These are phyloP conservation scores for Backusella tarrabulga DNA, from an alignment of 192 early-diverging fungal genomes.

Conservation along the genomic window DNA sequence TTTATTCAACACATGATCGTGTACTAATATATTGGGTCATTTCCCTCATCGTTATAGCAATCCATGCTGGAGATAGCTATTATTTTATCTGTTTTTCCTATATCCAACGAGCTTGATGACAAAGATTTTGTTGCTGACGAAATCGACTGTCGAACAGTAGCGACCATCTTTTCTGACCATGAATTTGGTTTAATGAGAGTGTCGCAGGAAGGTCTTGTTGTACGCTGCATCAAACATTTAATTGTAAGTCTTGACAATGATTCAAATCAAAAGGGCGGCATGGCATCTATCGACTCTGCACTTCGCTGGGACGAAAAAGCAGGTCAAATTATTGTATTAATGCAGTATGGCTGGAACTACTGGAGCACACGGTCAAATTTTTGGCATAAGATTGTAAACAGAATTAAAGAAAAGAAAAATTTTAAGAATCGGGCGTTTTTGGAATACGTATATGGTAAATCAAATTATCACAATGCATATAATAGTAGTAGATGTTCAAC, in stretches of 20 bases:
- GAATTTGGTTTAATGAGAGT: conserved; percentile 36
- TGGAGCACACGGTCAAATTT: conserved; percentile 28
- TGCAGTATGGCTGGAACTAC: conserved; percentile 39
- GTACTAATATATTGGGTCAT: background rate
- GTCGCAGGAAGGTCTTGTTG: conserved; percentile 27
- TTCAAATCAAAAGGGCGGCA: conserved; percentile 14
- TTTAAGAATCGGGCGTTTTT: conserved; percentile 34
- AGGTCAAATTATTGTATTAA: conserved; percentile 30
- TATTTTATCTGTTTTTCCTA: conserved; percentile 35
- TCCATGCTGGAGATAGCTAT: conserved; percentile 36
- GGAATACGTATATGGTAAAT: conserved; percentile 34
- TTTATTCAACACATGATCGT: background rate
- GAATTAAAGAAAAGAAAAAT: conserved; percentile 28
- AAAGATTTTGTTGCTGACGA: conserved; percentile 30
- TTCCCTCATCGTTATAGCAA: conserved; percentile 20
- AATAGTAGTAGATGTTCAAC: background rate
- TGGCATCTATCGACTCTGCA: conserved; percentile 33
- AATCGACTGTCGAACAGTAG: conserved; percentile 25
- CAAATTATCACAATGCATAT: no score
- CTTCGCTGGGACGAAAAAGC: conserved; percentile 37
- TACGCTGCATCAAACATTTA: conserved; percentile 36
- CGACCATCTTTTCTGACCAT: conserved; percentile 22
- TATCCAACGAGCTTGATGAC: conserved; percentile 20
- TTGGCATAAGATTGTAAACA: conserved; percentile 29
- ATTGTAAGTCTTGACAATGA: conserved; percentile 34